Evolutionary conservation across 2,329 filamentous ascomycete genomes (phyloP), one percentile per base, ranked within the genome.

Genomic region (Aspergillus sclerotialis): DNA sequence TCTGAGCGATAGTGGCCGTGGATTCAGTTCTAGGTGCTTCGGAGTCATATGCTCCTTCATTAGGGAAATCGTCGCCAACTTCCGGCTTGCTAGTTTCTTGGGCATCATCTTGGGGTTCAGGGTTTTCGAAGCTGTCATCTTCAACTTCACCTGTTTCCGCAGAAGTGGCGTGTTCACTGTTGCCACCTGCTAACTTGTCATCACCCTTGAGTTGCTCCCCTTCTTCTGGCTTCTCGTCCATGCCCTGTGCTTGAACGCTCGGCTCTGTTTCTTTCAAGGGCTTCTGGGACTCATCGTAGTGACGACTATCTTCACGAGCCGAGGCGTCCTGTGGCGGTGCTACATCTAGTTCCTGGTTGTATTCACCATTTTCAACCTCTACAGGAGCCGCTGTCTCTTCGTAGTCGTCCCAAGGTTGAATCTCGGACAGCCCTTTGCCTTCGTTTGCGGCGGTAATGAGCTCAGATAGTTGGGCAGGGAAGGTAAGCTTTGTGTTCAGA

Each of bases 381-480:
- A 41, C 44, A 21, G 29, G 35, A 26, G 35, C 38, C 25, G 68
- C 63, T n/a, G 59, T 65, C 37, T 75, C 70, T 15, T 69, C 68
- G 46, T 72, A 75, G 39, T 70, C 68, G 45, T 55, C 56, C 59
- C 59, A 63, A 5, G 44, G 36, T 24, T 56, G 50, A 30, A 77
- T 58, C 18, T 70, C 61, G 2, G 72, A 70, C 36, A 77, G 63
- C 9, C 76, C 76, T 53, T 75, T 73, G 12, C 78, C 76, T 45
- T 75, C 65, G 13, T 66, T 63, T 37, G 69, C 75, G 48, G 69
- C 70, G 43, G 67, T 58, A 28, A 64, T 60, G 30, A 83, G 64
- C 41, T 69, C 64, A 23, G 61, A 58, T 18, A 82, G 56, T 37
- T 74, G 69, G 28, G 67, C 65, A 3, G 64, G 58, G 48, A 80